These are phyloP conservation scores for Centaurea solstitialis DNA, from an alignment of 129 eudicot genomes.

Conservation along the genomic window DNA sequence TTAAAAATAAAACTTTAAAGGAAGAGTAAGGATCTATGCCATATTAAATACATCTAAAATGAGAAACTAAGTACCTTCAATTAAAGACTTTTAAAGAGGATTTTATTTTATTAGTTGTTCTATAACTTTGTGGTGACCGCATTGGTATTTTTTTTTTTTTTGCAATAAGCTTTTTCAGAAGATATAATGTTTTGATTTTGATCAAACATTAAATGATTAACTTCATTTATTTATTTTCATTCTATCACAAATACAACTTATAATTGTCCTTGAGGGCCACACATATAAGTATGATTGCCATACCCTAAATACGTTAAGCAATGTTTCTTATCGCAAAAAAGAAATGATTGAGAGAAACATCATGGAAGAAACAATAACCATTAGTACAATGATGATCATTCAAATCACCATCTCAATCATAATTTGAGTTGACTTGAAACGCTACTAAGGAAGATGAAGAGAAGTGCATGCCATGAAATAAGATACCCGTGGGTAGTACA, in stretches of 20 bases:
- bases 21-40: not conserved
- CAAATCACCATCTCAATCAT: not conserved
- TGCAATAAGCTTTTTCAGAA: not conserved
- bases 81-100: not conserved
- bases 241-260: not conserved
- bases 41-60: not conserved
- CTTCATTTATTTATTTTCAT: not conserved
- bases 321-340: not conserved
- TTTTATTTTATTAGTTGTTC: not conserved
- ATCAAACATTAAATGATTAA: not conserved
- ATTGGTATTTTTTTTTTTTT: not conserved
- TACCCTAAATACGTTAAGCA: not conserved
- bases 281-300: not conserved
- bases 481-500: not conserved
- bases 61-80: not conserved
- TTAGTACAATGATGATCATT: not conserved
- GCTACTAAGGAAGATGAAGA: not conserved
- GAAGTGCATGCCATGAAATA: too few relatives aligned
- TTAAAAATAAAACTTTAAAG: not conserved
- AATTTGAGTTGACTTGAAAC: not conserved
- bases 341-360: not conserved
- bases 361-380: not conserved
- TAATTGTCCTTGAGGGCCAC: not conserved
- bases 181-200: not conserved
- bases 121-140: not conserved